Conservation (phyloP, 2,329 filamentous ascomycete species). For the Penicillium sp. region DNA sequence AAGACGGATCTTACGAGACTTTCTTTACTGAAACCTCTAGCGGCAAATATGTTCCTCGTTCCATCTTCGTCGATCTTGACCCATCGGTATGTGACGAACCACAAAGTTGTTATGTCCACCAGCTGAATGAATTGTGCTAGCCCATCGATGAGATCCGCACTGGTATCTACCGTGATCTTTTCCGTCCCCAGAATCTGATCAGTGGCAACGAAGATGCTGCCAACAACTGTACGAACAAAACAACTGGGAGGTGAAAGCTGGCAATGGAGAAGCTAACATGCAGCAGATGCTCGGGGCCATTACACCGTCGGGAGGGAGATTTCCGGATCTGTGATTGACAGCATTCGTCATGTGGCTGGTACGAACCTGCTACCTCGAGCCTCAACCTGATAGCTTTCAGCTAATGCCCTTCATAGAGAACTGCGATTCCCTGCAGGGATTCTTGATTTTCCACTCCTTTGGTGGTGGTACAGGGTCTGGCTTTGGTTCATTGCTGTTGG, state of each 20-base stretch:
- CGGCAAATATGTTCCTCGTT: slow-evolving; percentile 67
- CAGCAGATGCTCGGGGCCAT: slow-evolving; percentile 63
- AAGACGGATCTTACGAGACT: slow-evolving; percentile 60
- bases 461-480: slow-evolving; percentile 67
- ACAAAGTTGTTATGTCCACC: not conserved
- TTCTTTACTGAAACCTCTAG: slow-evolving; percentile 64
- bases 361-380: slow-evolving; percentile 19
- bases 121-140: slow-evolving; percentile 28
- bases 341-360: slow-evolving; percentile 64
- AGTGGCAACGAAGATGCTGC: slow-evolving; percentile 68
- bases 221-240: slow-evolving; percentile 58
- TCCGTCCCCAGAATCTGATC: slow-evolving; percentile 65
- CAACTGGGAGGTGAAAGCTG: not conserved
- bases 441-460: slow-evolving; percentile 68
- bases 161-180: slow-evolving; percentile 61
- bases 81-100: slow-evolving; percentile 49
- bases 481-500: slow-evolving; percentile 63
- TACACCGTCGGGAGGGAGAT: slow-evolving; percentile 69
- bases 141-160: slow-evolving; percentile 67
- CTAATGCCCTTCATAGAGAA: slow-evolving; percentile 50
- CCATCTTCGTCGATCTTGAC: slow-evolving; percentile 66
- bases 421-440: slow-evolving; percentile 64
- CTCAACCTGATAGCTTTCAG: slow-evolving; percentile 12
- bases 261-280: slow-evolving; percentile 11
- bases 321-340: slow-evolving; percentile 62